These are phyloP conservation scores for Rhodotorula diobovata DNA, from an alignment of 768 basidiomycete genomes.

Conservation along the genomic window DNA sequence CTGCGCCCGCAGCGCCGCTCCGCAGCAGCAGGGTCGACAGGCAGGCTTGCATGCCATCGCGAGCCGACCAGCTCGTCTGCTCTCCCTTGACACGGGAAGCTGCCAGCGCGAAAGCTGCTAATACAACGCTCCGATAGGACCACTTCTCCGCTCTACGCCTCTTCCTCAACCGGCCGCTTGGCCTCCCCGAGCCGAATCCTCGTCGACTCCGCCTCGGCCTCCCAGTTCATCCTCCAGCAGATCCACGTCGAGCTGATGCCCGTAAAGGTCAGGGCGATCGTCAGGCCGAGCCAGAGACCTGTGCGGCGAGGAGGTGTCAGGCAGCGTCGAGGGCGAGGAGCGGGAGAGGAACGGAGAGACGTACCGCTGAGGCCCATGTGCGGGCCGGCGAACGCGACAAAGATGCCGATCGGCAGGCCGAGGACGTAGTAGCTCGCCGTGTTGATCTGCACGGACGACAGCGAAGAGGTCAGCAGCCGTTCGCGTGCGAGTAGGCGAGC, in stretches of 20 bases:
- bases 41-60: no score
- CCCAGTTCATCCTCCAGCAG: slow-evolving; percentile 35
- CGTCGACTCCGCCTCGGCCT: slow-evolving; percentile 19
- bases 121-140: no score
- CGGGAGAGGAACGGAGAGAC: not conserved
- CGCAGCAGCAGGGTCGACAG: no score
- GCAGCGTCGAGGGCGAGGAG: not conserved
- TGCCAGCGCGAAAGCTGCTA: no score
- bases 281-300: slow-evolving; percentile 42
- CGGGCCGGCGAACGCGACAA: slow-evolving; percentile 35
- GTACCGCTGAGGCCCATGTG: slow-evolving; percentile 35
- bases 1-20: no score
- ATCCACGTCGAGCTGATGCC: slow-evolving; percentile 21
- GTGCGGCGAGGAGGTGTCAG: not conserved
- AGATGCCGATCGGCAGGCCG: slow-evolving; percentile 34
- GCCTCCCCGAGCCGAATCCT: slow-evolving; percentile 19
- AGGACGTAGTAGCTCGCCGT: slow-evolving; percentile 29
- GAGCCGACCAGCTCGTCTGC: no score
- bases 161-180: slow-evolving; percentile 20
- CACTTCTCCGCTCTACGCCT: not conserved
- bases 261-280: slow-evolving; percentile 35
- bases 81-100: no score
- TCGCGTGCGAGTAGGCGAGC: not conserved
- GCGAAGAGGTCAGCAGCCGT: not conserved
- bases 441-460: slow-evolving; percentile 32